A percentile compares a stretch with the other conserved stretches of the same genome.
Conservation (phyloP, 495 filamentous ascomycete species). For the Neurospora discreta region DNA sequence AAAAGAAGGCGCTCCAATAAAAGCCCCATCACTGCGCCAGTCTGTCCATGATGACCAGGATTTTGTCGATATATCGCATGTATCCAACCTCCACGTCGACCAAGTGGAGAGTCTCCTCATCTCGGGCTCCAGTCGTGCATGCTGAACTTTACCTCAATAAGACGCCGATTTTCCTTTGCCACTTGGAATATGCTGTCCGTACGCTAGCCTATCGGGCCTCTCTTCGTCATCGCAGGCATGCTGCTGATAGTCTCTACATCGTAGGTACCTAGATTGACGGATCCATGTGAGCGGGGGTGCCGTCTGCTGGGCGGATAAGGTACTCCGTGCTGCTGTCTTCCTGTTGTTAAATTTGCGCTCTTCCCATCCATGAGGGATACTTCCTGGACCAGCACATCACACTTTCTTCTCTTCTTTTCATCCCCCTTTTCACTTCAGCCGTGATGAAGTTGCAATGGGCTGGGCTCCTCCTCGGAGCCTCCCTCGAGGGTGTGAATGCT, state of each 20-base stretch:
- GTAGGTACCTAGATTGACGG: background rate
- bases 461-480: background rate
- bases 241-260: background rate
- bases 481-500: background rate
- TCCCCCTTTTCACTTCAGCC: background rate
- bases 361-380: background rate
- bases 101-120: background rate
- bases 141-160: background rate
- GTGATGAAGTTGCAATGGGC: background rate
- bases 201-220: background rate
- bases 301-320: background rate
- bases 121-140: background rate
- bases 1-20: background rate
- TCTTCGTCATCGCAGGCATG: background rate
- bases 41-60: background rate
- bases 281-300: background rate
- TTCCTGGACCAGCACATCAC: background rate
- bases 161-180: background rate
- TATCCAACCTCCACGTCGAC: background rate
- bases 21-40: background rate
- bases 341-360: background rate
- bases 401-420: background rate
- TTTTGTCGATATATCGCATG: background rate
- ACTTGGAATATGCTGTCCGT: background rate
- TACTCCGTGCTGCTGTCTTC: background rate